Evolutionary conservation across 2,329 filamentous ascomycete species (phyloP), one percentile per base, ranked within the genome.

Genomic region (Fulvia fulva): DNA sequence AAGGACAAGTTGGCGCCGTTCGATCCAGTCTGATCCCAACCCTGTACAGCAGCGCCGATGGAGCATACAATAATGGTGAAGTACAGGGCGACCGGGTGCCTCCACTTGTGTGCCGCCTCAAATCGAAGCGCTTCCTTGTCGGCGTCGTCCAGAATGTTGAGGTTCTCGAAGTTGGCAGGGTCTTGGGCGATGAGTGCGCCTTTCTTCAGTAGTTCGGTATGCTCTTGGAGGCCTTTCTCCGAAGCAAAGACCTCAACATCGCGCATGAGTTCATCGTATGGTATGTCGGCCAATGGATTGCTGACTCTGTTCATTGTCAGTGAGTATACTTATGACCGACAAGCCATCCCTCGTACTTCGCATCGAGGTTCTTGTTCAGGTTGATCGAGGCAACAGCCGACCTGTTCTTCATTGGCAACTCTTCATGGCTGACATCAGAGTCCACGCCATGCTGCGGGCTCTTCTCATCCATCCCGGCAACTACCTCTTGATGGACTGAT

Each of bases 161-260:
- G 69, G 8, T 65, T 67, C 53, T 79, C 77, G 56, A 77, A 81
- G 1, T 74, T 73, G 1, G 71, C 69, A 3, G 80, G 79, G 53
- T 81, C 75, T 53, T 78, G 77, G 5, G 80, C 80, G 19, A 81
- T 71, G 3, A 82, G 69, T 6, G 80, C 79, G 8, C 79, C 80
- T 61, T 77, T 79, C 56, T 77, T 69, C 49, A 83, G 64, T 0
- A 77, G 65, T 5, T 73, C 71, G 12, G 75, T 61, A 25, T 76
- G 72, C 21, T 80, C 75, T 5, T 58, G 63, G 43, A 82, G 64
- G 14, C 73, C 69, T 58, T 77, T 68, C 34, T 76, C 58, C 22
- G 81, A 76, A 45, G 80, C 82, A 67, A 86, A 87, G 0, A 73
- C 68, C 45, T 82, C 76, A 1, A 87, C 84, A 59, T 83, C 76